phyloP scores from a whole-genome alignment of 2,329 filamentous ascomycete genomes.

The Trichophyton benhamiae region DNA sequence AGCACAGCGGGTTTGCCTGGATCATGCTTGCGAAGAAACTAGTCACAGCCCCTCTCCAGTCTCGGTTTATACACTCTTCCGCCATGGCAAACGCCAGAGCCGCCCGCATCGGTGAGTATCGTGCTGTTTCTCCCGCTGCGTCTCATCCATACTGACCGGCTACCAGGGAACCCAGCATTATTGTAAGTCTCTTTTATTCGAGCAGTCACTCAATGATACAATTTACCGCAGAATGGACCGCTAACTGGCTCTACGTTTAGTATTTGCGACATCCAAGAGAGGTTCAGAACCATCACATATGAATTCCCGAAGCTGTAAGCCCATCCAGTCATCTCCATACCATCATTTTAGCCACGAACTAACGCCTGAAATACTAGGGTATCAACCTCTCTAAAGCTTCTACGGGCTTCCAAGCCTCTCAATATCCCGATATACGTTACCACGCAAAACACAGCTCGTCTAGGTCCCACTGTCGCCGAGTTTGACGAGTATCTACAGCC shows the following conservation, averaged over 20 bases:
- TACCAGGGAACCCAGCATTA: constrained; percentile 34
- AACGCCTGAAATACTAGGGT: constrained; percentile 35
- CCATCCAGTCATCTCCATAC: background rate
- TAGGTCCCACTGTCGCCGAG: constrained; percentile 70
- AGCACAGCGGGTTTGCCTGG: background rate
- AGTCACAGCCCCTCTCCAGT: background rate
- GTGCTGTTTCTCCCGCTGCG: too few species aligned
- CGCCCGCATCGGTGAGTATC: background rate
- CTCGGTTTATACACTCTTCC: background rate
- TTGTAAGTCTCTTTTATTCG: constrained; percentile 26
- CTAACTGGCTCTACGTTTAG: constrained; percentile 34
- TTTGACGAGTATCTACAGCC: constrained; percentile 42
- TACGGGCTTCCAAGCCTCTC: constrained; percentile 41
- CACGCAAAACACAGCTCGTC: constrained; percentile 66
- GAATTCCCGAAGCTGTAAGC: constrained; percentile 69
- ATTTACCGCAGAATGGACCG: background rate
- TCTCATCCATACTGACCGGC: background rate
- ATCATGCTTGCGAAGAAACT: background rate
- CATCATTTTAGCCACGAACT: background rate
- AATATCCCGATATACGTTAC: constrained; percentile 71
- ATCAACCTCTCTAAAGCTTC: constrained; percentile 55
- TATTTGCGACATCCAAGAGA: constrained; percentile 90
- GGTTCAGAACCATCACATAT: constrained; percentile 71
- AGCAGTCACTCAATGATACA: background rate
- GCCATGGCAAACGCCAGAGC: background rate